Base-by-base conservation (phyloP, 2,329 filamentous ascomycete genomes). In the Ophiosphaerella herpotricha region DNA sequence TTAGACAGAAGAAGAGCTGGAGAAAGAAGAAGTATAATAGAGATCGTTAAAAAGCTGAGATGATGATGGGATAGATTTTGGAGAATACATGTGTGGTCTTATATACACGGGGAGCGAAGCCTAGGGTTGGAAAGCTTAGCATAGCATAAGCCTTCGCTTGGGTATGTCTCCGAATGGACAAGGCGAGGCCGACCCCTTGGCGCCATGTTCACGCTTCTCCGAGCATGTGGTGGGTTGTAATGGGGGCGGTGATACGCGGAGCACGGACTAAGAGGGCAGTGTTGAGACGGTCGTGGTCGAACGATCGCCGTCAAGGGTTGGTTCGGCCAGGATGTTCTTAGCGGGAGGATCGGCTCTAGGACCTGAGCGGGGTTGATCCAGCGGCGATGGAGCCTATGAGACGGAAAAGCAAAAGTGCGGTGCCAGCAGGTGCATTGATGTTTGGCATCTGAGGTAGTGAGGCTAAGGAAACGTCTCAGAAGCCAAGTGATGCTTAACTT, bases 241-340 rank as follows among this genome's bases (percentile, higher is more conserved):
- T 42, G 42, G 38, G 48, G 29, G 46, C 37, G 37, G 46, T 70
- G 66, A 68, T 58, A 66, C 63, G 45, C 46, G 39, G 53, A 55
- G 51, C 46, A 57, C 46, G 37, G 46, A 45, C 48, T 34, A 52
- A 40, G 56, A 54, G 48, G 49, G 26, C 29, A 36, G 42, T 52
- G 42, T 52, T 64, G 65, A 71, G 63, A 68, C 67, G 54, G 35
- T 50, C 36, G 26, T 51, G 48, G 66, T 69, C 63, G 53, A 63
- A 58, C 63, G 50, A 69, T 66, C 40, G 35, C 42, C 43, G 46
- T 12, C 45, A 49, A 34, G 24, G 48, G 38, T 46, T 38, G 47
- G 23, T 47, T 33, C 8, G 31, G 36, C 53, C 37, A 54, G 54
- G 52, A 49, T 60, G 29, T 39, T 24, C 42, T 45, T 45, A 46